Base-by-base conservation (phyloP, 2,329 filamentous ascomycete species). In the Madurella mycetomatis region DNA sequence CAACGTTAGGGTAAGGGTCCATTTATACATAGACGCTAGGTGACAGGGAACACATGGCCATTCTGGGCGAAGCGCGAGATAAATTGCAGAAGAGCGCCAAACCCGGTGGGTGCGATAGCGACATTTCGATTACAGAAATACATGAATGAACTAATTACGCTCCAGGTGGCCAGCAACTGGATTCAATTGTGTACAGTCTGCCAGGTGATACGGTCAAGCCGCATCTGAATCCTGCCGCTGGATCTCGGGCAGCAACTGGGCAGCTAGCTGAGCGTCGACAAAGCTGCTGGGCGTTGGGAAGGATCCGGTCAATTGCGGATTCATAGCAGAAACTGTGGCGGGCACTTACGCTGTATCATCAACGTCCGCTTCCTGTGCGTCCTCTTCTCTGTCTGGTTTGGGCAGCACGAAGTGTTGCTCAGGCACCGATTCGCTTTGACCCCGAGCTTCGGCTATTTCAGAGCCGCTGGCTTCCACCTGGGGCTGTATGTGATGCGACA, bases 221-320 rank as follows among this genome's bases (percentile, higher is more conserved):
- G 2, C 34, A 3, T 37, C 34, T n/a, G 18, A 9, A 34, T 57
- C 48, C 4, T 51, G 42, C 1, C 56, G 50, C n/a, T 57, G 54
- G n/a, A 61, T 47, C 45, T 60, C 59, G 1, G 59, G 59, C 34
- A 61, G 30, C 44, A 61, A 42, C 40, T 60, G 57, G 7, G 57
- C 57, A 9, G 59, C 55, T 37, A 61, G 17, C 40, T 60, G 57
- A 11, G 54, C 55, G 2, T 51, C 53, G 0, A 58, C 55, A 16
- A 43, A 54, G 18, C 50, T 61, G 25, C 2, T 4, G 5, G 1
- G 1, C 11, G 34, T 37, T 2, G 25, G 11, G 13, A 37, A 9
- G 11, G 11, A 11, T 9, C 19, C 13, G 9, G 7, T 57, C 15
- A 55, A 45, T 17, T 17, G n/a, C 12, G 49, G 31, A 37, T 11